Evolutionary conservation across 1,139 yeast genomes (phyloP).

Genomic region (Yamadazyma songkhlaensis): DNA sequence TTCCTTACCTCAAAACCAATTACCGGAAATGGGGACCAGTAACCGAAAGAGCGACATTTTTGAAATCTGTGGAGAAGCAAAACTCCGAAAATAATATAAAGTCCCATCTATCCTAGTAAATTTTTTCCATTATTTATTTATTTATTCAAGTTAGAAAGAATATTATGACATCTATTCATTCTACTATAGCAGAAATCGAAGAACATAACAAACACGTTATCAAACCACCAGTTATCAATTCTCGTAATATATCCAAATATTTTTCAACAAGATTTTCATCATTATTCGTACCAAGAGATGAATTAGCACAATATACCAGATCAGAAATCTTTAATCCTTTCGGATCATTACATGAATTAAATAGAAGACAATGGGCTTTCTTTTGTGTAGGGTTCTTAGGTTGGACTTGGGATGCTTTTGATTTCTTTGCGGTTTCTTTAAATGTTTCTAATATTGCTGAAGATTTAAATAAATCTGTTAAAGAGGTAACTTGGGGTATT

Average conservation of each 20-base stretch:
- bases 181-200: conserved; percentile 1
- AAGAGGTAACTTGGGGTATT: conserved; percentile 41
- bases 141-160: too few species aligned
- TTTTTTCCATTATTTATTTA: too few species aligned
- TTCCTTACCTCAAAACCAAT: too few species aligned
- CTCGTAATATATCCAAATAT: conserved; percentile 24
- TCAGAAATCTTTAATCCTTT: conserved; percentile 35
- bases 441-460: conserved; percentile 30
- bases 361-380: conserved; percentile 33
- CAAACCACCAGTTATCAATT: conserved; percentile 15
- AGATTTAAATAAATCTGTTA: conserved; percentile 23
- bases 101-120: too few species aligned
- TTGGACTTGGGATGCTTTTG: conserved; percentile 47
- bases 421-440: conserved; percentile 32
- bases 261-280: conserved; percentile 27
- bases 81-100: too few species aligned
- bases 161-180: conserved; percentile 3
- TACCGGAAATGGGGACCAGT: too few species aligned
- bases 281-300: conserved; percentile 21
- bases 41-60: too few species aligned
- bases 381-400: conserved; percentile 32
- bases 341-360: conserved; percentile 25
- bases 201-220: too few species aligned
- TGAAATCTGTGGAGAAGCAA: too few species aligned
- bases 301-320: conserved; percentile 23